Evolutionary conservation across 345 rosid genomes (phyloP).

Genomic region (Boechera retrofracta): DNA sequence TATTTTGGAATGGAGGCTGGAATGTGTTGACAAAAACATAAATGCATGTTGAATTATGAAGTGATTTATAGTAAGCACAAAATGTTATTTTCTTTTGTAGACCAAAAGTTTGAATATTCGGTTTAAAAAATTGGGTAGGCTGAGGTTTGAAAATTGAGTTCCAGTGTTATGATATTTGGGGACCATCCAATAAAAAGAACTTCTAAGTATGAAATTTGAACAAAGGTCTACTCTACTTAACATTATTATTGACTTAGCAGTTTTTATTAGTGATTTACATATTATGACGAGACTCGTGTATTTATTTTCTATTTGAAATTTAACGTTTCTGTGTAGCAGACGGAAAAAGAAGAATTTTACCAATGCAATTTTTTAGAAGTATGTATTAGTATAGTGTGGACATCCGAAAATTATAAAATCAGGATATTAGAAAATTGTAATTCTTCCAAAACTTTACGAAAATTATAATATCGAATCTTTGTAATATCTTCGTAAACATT

Average conservation of each 20-base stretch:
- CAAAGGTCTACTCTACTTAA: neutral
- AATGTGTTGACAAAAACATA: constrained; percentile 3
- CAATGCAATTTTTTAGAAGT: no score
- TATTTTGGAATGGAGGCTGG: neutral
- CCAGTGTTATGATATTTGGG: constrained; percentile 7
- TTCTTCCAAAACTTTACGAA: no score
- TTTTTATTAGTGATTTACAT: neutral
- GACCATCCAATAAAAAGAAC: neutral
- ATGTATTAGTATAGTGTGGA: no score
- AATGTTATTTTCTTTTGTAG: neutral
- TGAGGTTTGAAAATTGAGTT: constrained; percentile 30
- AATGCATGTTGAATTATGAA: neutral
- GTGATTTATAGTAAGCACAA: neutral
- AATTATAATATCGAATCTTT: no score
- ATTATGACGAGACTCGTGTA: no score
- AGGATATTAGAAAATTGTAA: no score
- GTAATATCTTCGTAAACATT: no score
- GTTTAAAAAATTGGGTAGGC: constrained; percentile 2
- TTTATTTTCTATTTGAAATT: no score
- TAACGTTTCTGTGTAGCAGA: no score
- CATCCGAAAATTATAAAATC: no score
- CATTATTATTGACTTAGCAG: neutral
- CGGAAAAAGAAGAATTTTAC: no score
- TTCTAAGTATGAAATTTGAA: neutral
- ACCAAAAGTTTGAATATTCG: constrained; percentile 29